Percentiles rank a stretch among this genome's conserved stretches.
These are phyloP conservation scores for Ceriops decandra DNA, from an alignment of 345 rosid species.

Conservation along the genomic window DNA sequence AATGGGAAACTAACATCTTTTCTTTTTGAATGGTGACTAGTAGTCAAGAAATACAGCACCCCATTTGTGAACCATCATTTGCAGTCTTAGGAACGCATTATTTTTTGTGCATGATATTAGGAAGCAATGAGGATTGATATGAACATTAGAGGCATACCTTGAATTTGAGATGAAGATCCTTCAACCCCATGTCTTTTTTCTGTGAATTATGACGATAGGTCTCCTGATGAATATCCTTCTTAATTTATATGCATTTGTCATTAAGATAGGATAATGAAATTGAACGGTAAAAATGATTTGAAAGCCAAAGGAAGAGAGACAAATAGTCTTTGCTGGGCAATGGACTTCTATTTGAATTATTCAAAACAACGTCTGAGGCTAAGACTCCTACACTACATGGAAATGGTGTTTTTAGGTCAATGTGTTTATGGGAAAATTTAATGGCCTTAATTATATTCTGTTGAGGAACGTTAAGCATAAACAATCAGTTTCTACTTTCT, in stretches of 20 bases:
- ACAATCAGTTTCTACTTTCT: conserved; percentile 17
- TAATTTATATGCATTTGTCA: background rate
- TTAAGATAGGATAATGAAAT: background rate
- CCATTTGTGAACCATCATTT: too few species aligned
- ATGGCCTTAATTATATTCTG: conserved; percentile 25
- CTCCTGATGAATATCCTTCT: background rate
- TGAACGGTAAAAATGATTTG: background rate
- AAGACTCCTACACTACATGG: background rate
- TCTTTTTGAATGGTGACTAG: too few species aligned
- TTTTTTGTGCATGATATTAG: background rate
- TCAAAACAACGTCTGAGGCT: background rate
- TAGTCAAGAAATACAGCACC: too few species aligned
- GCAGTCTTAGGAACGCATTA: too few species aligned
- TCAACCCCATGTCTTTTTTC: conserved; percentile 39
- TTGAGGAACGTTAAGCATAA: conserved; percentile 22
- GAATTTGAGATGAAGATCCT: conserved; percentile 44
- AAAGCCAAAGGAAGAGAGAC: background rate
- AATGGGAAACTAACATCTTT: too few species aligned
- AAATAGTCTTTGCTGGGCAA: background rate
- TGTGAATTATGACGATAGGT: conserved; percentile 1
- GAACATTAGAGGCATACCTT: conserved; percentile 39
- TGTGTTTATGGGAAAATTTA: conserved; percentile 25
- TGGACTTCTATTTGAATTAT: background rate
- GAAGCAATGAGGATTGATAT: background rate
- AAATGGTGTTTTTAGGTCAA: conserved; percentile 8